Conservation (phyloP, 148 eudicot genomes). For the Agrostemma githago region DNA sequence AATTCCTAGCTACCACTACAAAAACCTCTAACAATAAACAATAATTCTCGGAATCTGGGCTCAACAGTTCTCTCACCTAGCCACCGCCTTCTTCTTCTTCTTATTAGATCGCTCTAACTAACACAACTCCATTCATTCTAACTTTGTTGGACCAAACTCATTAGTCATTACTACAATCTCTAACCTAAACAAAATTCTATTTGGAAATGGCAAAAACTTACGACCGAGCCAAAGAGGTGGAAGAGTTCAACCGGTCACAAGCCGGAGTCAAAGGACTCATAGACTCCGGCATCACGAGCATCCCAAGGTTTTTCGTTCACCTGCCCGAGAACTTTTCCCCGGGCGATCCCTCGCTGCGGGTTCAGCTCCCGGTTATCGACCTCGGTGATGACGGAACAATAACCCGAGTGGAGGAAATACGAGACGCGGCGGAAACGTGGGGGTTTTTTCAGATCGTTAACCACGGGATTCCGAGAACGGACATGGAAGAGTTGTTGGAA, state of each 20-base stretch:
- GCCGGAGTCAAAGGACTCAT: constrained; percentile 65
- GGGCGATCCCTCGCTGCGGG: background rate
- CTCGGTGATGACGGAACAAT: constrained; percentile 25
- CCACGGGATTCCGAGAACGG: constrained; percentile 34
- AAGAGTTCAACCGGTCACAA: constrained; percentile 48
- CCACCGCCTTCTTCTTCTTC: background rate
- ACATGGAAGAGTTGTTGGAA: constrained; percentile 34
- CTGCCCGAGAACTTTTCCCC: constrained; percentile 29
- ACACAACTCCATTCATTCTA: background rate
- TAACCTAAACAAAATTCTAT: too few relatives aligned
- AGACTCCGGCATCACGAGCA: constrained; percentile 40
- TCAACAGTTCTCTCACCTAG: constrained; percentile 8
- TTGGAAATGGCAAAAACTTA: constrained; percentile 35
- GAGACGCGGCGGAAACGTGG: constrained; percentile 34
- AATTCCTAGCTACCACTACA: background rate
- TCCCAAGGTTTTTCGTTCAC: constrained; percentile 53
- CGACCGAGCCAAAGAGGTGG: constrained; percentile 44
- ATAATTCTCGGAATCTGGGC: constrained; percentile 4
- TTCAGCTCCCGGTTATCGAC: constrained; percentile 48
- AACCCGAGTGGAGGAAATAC: constrained; percentile 24
- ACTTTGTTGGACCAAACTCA: too few relatives aligned
- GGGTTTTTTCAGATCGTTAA: constrained; percentile 43
- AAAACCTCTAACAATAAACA: too few relatives aligned
- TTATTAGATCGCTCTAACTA: background rate
- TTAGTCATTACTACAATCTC: too few relatives aligned